Conservation (phyloP, 176 grass and related monocot species). For the Aegilops speltoides region DNA sequence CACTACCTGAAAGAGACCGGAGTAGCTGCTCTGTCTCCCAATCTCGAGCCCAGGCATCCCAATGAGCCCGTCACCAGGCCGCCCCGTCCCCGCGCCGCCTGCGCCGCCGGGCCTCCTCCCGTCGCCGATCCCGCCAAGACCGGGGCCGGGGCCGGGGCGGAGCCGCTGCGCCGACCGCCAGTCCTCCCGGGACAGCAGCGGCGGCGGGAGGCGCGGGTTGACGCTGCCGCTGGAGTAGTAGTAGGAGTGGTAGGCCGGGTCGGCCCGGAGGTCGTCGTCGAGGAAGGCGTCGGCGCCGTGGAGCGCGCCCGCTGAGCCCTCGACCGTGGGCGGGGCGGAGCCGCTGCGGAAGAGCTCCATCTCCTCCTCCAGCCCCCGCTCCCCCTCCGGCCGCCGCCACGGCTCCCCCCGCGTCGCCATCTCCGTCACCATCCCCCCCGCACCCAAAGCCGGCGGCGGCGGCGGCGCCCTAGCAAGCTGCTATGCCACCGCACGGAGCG, state of each 20-base stretch:
- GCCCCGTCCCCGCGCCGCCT: background rate
- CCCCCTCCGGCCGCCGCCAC: conserved; percentile 16
- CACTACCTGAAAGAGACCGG: conserved; percentile 65
- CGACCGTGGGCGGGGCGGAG: conserved; percentile 68
- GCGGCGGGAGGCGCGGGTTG: conserved; percentile 78
- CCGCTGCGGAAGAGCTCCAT: conserved; percentile 72
- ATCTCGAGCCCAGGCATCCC: conserved; percentile 49
- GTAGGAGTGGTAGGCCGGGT: conserved; percentile 66
- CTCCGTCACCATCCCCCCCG: conserved; percentile 48
- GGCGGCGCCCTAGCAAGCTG: background rate
- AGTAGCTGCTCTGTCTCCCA: conserved; percentile 51
- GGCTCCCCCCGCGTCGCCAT: conserved; percentile 48
- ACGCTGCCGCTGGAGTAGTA: conserved; percentile 69
- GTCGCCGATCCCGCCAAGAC: conserved; percentile 55
- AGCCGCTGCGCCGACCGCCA: conserved; percentile 60
- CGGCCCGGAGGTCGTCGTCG: conserved; percentile 61
- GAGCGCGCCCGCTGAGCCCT: conserved; percentile 42
- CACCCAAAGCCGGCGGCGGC: background rate
- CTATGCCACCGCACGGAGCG: background rate
- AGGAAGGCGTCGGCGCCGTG: conserved; percentile 31
- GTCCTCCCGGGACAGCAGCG: conserved; percentile 64
- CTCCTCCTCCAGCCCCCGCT: conserved; percentile 45
- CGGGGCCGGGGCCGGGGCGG: conserved; percentile 6
- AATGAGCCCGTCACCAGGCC: conserved; percentile 30
- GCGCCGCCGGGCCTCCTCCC: conserved; percentile 33